A percentile compares a stretch with the other conserved stretches of the same genome.
Conservation (phyloP, 1,284 basidiomycete genomes). For the Cystobasidiaceae sp. region DNA sequence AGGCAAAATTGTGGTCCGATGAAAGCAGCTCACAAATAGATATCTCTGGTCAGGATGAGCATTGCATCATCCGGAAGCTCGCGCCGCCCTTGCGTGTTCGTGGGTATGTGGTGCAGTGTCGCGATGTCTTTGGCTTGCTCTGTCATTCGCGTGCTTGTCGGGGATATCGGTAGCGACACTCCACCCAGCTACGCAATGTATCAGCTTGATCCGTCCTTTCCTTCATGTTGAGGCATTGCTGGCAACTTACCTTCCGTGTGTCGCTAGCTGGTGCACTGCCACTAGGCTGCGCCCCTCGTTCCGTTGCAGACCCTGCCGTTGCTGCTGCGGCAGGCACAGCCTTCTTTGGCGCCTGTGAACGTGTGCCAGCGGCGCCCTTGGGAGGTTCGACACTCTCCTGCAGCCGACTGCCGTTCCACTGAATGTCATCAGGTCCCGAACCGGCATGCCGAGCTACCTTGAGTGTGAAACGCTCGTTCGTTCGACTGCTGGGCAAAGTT, state of each 20-base stretch:
- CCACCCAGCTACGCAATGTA: not conserved
- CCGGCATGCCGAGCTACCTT: constrained; percentile 18
- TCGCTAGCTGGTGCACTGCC: too few relatives aligned
- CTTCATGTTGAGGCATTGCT: too few relatives aligned
- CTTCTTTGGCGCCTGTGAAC: constrained; percentile 6
- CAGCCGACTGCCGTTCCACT: constrained; percentile 32
- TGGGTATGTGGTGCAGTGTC: not conserved
- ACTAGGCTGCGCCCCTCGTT: too few relatives aligned
- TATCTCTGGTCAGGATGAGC: constrained; percentile 39
- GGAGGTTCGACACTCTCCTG: constrained; percentile 31
- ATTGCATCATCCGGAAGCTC: constrained; percentile 38
- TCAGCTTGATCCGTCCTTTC: too few relatives aligned
- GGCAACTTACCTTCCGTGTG: too few relatives aligned
- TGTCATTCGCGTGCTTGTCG: not conserved
- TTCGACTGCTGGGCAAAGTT: constrained; percentile 31
- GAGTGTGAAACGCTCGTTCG: constrained; percentile 20
- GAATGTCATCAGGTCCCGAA: constrained; percentile 34
- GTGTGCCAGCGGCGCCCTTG: constrained; percentile 9
- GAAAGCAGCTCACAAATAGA: constrained; percentile 41
- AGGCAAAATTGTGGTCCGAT: not conserved
- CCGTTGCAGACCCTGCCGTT: not conserved
- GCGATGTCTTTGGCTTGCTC: constrained; percentile 2
- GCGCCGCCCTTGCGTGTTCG: not conserved
- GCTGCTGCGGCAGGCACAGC: not conserved
- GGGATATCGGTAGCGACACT: not conserved